phyloP scores from a whole-genome alignment of 306 rosid species.

The Rosa multiflora region DNA sequence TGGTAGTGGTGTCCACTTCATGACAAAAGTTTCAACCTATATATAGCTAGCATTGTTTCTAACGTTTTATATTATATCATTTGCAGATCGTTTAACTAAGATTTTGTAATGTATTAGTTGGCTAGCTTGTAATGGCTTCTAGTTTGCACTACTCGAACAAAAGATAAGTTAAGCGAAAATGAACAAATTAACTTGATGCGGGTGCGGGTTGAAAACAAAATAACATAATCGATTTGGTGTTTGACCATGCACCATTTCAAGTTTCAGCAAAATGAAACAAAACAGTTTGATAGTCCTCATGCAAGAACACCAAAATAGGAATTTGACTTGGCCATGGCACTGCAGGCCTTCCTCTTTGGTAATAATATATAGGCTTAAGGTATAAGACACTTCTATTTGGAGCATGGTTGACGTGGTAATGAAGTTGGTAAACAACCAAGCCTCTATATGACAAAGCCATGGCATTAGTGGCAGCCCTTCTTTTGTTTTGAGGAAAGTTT shows the following conservation, averaged over 20 bases:
- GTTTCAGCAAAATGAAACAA: background rate
- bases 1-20: background rate
- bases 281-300: background rate
- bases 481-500: background rate
- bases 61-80: background rate
- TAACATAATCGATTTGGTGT: background rate
- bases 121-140: background rate
- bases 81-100: background rate
- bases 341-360: background rate
- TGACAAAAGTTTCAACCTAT: constrained; percentile 5
- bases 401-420: background rate
- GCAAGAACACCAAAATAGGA: background rate
- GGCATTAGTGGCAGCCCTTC: background rate
- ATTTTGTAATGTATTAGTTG: background rate
- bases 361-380: background rate
- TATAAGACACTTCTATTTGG: background rate
- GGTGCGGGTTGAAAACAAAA: background rate
- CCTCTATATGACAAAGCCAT: background rate
- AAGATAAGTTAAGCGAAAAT: background rate
- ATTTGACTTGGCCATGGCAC: background rate
- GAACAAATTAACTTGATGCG: background rate
- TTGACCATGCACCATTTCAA: background rate
- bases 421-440: background rate
- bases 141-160: background rate
- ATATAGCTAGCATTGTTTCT: background rate